These are phyloP conservation scores for Penicillium janthinellum DNA, from an alignment of 2,329 filamentous ascomycete species.

Conservation along the genomic window DNA sequence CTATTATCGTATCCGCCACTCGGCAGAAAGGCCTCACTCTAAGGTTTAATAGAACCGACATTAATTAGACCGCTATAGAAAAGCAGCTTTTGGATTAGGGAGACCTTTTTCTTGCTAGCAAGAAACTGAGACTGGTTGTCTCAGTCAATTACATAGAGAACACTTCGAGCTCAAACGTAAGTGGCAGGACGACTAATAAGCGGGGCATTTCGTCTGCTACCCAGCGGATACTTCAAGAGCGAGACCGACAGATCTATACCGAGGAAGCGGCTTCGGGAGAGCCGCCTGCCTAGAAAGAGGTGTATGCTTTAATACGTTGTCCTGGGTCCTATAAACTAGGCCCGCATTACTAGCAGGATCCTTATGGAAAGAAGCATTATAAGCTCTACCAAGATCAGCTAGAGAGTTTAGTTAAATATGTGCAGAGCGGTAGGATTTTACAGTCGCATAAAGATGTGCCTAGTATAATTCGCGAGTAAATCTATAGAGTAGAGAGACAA, in stretches of 20 bases:
- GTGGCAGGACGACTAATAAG: constrained; percentile 11
- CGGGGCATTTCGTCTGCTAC: constrained; percentile 17
- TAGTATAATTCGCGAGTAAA: too few species aligned
- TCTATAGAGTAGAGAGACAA: too few species aligned
- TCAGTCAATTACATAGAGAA: constrained; percentile 19
- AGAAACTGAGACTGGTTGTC: constrained; percentile 17
- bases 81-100: constrained; percentile 15
- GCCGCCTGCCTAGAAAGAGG: constrained; percentile 4
- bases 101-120: constrained; percentile 15
- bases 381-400: too few species aligned
- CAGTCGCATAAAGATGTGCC: too few species aligned
- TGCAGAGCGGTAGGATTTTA: too few species aligned
- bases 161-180: neutral
- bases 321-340: constrained; percentile 3
- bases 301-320: constrained; percentile 9
- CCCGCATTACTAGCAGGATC: constrained; percentile 6
- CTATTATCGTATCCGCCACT: constrained; percentile 13
- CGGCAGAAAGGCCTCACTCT: constrained; percentile 10
- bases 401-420: too few species aligned
- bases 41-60: constrained; percentile 15
- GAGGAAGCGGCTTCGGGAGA: constrained; percentile 8
- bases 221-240: constrained; percentile 14
- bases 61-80: constrained; percentile 17
- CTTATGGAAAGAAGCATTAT: constrained; percentile 8
- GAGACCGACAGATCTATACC: constrained; percentile 7